phyloP scores from a whole-genome alignment of 139 green algal genomes.

The Coccomyxa sp. region DNA sequence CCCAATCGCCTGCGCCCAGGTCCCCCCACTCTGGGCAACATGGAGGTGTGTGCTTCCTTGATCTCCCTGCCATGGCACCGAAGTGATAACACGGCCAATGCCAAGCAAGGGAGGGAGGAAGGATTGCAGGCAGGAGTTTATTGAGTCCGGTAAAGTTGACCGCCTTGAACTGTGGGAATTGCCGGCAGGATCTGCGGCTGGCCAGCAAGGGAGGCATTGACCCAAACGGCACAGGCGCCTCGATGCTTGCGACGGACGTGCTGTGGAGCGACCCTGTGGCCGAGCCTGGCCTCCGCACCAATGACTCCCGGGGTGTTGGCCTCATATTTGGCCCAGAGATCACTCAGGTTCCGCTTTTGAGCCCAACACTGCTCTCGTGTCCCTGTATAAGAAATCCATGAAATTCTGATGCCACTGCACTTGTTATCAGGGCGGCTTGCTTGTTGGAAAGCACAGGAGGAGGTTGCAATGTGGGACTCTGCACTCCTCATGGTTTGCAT shows the following conservation, averaged over 20 bases:
- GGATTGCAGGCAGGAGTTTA: not conserved
- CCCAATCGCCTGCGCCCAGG: not conserved
- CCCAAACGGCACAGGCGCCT: conserved; percentile 58
- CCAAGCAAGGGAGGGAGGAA: not conserved
- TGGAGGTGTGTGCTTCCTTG: not conserved
- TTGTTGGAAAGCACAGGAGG: no score
- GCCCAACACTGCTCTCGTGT: not conserved
- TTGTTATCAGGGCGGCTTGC: no score
- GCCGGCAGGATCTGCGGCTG: not conserved
- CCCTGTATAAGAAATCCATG: conserved; percentile 1
- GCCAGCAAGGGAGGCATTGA: conserved; percentile 77
- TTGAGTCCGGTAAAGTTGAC: not conserved
- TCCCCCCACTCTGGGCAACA: not conserved
- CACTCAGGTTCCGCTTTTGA: conserved; percentile 55
- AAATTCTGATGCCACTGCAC: no score
- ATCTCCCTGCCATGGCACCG: not conserved
- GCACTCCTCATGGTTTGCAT: no score
- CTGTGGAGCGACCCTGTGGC: conserved; percentile 88
- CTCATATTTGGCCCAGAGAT: conserved; percentile 87
- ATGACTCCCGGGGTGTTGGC: conserved; percentile 80
- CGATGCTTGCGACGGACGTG: conserved; percentile 74
- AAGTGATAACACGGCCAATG: not conserved
- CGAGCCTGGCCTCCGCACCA: conserved; percentile 61
- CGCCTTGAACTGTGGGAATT: not conserved
- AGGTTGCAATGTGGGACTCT: no score